Evolutionary conservation across 495 filamentous ascomycete genomes (phyloP).

Genomic region (Bacidia gigantensis): DNA sequence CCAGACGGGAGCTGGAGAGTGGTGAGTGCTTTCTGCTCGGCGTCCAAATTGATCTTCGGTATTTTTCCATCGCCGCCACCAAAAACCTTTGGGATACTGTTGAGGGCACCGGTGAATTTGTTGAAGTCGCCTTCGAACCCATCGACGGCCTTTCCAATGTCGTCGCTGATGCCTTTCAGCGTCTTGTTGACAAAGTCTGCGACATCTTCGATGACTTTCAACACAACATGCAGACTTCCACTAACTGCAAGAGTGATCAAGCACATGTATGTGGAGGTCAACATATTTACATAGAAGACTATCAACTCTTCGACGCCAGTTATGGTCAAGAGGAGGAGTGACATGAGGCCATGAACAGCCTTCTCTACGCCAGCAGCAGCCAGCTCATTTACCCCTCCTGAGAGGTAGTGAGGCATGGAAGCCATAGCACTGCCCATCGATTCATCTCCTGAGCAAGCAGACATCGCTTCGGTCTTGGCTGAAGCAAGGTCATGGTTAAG

Average conservation of each 20-base stretch:
- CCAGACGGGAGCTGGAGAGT: conserved; percentile 50
- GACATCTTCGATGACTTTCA: conserved; percentile 55
- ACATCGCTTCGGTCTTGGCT: conserved; percentile 68
- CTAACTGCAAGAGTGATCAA: conserved; percentile 67
- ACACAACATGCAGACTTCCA: conserved; percentile 57
- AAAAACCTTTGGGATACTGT: conserved; percentile 23
- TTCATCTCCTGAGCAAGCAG: conserved; percentile 84
- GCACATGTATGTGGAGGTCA: conserved; percentile 79
- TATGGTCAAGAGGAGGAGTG: conserved; percentile 60
- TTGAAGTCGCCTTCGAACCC: conserved; percentile 50
- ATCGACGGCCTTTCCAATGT: conserved; percentile 40
- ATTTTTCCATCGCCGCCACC: conserved; percentile 24
- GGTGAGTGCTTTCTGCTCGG: conserved; percentile 47
- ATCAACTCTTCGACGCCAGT: conserved; percentile 78
- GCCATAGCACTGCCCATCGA: conserved; percentile 90
- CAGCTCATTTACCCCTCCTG: conserved; percentile 74
- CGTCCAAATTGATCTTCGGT: conserved; percentile 45
- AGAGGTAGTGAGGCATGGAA: conserved; percentile 91
- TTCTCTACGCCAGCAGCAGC: conserved; percentile 64
- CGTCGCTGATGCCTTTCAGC: conserved; percentile 48
- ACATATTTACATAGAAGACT: conserved; percentile 77
- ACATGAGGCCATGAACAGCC: conserved; percentile 60
- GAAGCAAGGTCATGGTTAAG: conserved; percentile 58
- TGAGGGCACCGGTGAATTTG: conserved; percentile 34
- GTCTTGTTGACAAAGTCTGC: conserved; percentile 59